Evolutionary conservation across 768 basidiomycete genomes (phyloP), one percentile per base, ranked within the genome.

Genomic region (Suillus subaureus): DNA sequence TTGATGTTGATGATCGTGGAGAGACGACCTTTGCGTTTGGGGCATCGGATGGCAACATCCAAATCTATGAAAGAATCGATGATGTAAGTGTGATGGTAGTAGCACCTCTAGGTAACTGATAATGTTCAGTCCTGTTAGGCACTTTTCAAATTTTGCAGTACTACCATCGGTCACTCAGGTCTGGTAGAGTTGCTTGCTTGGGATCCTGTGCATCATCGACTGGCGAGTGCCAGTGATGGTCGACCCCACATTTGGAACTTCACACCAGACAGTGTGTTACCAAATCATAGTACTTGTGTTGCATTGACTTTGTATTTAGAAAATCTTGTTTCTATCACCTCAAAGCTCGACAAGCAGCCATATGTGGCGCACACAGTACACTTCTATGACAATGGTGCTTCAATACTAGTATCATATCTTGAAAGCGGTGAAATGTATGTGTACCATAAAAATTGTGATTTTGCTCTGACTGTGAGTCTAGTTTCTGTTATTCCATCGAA

Each of bases 401-500:
- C 31, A 21, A 8, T 63, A 49, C 13, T 63, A 18, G 35, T 63
- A 49, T 54, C 12, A 4, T 63, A 35, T 37, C 62, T 63, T 21
- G 62, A 63, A 51, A 51, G 47, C 6, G 33, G 51, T 47, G 39
- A 47, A 28, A 52, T 63, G 62, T 63, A 62, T 12, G 49, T 62
- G 23, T 2, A 49, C 31, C 35, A 7, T 11, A 49, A 37, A 35
- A 11, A 54, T 11, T 12, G 42, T 57, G 15, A 26, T 28, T 4
- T 35, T 31, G 23, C n/a, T 49, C 47, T 49, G 47, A 49, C 47
- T n/a, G 47, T 13, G 12, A 54, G 6, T 13, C 31, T 26, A 54
- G 62, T 26, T 33, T 49, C 12, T 62, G 62, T 4, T 62, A 62
- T 9, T 35, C 0, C 6, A 37, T 37, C 12, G 11, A 37, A 37